These are phyloP conservation scores for Sparassis latifolia DNA, from an alignment of 1,284 basidiomycete genomes.

Conservation along the genomic window DNA sequence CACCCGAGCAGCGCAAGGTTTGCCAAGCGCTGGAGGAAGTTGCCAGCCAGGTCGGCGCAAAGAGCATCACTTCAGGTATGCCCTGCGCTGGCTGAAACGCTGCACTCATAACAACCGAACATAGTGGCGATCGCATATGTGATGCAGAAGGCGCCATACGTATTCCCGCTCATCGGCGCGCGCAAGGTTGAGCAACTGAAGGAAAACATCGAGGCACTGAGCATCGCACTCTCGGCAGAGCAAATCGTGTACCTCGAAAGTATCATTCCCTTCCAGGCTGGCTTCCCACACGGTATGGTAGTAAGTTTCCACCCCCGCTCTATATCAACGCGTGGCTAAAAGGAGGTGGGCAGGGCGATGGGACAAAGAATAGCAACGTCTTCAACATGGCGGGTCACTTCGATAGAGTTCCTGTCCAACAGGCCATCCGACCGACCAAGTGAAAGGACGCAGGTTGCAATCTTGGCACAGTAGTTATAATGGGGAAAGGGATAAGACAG, in stretches of 20 bases:
- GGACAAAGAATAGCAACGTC: conserved; percentile 9
- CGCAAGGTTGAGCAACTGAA: conserved; percentile 7
- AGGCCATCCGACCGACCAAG: conserved; percentile 4
- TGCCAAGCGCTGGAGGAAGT: conserved; percentile 36
- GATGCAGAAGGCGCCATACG: conserved; percentile 6
- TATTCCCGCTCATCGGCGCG: conserved; percentile 7
- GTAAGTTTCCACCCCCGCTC: conserved; percentile 22
- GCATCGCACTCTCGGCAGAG: conserved; percentile 30
- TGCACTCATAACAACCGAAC: not conserved
- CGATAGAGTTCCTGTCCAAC: conserved; percentile 12
- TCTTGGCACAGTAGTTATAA: not conserved
- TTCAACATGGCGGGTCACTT: conserved; percentile 18
- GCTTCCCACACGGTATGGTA: conserved; percentile 33
- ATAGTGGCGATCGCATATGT: conserved; percentile 38
- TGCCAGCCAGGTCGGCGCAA: conserved; percentile 32
- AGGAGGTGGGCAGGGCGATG: conserved; percentile 21
- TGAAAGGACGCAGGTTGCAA: not conserved
- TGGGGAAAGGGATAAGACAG: not conserved
- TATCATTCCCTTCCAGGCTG: conserved; percentile 31
- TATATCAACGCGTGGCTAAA: not conserved
- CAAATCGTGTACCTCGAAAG: conserved; percentile 37
- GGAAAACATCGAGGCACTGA: conserved; percentile 39
- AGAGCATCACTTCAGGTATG: conserved; percentile 30
- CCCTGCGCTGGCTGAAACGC: not conserved
- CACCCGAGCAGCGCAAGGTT: conserved; percentile 29